A percentile compares a stretch with the other conserved stretches of the same genome.
These are phyloP conservation scores for Tetrahymena thermophila DNA, from an alignment of 73 alveolate genomes.

Conservation along the genomic window DNA sequence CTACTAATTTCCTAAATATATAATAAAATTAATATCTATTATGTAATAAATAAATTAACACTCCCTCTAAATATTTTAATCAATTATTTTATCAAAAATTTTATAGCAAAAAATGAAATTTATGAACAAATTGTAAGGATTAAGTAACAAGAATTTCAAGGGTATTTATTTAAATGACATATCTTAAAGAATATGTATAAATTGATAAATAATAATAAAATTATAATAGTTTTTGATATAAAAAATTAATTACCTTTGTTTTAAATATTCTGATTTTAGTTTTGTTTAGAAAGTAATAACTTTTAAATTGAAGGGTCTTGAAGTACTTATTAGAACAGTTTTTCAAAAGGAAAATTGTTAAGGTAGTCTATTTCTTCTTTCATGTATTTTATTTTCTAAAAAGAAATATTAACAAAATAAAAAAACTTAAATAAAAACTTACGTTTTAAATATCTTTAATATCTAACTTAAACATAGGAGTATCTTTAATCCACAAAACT, in stretches of 20 bases:
- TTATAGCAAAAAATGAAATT: too few species aligned
- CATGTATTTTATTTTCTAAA: not conserved
- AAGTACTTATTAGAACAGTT: not conserved
- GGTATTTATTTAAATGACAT: too few species aligned
- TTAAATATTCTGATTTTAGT: not conserved
- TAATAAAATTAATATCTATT: not conserved
- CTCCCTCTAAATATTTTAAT: too few species aligned
- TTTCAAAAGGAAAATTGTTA: not conserved
- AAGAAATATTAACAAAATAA: not conserved
- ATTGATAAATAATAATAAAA: too few species aligned
- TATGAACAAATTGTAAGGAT: too few species aligned
- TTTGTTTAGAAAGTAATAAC: not conserved
- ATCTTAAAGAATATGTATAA: too few species aligned
- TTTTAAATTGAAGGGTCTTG: not conserved
- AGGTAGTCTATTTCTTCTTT: not conserved
- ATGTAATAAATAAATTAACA: too few species aligned
- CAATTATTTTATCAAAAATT: too few species aligned
- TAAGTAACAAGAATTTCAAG: too few species aligned
- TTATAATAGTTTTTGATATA: too few species aligned
- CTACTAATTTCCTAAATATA: not conserved
- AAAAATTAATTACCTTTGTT: not conserved
- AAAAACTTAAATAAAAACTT: not conserved
- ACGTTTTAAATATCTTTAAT: not conserved
- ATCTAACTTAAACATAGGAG: not conserved
- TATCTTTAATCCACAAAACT: not conserved